phyloP scores from a whole-genome alignment of 2,329 filamentous ascomycete genomes.

The Fusarium dlaminii region DNA sequence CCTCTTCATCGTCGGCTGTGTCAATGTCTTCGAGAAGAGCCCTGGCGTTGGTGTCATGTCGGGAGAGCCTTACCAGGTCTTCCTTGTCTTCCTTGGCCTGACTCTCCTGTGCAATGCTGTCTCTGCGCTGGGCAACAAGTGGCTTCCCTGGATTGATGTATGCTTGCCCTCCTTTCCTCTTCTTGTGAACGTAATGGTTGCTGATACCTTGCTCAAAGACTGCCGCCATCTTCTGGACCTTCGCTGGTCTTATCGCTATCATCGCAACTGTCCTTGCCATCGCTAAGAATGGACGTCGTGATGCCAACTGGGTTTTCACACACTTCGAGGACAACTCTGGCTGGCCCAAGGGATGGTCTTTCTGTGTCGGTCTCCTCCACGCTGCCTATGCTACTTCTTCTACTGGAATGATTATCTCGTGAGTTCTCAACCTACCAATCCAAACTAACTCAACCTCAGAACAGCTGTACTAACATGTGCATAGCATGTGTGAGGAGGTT shows the following conservation, averaged over 20 bases:
- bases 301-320: slow-evolving; percentile 71
- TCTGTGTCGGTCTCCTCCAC: slow-evolving; percentile 76
- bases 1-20: slow-evolving; percentile 72
- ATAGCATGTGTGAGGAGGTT: slow-evolving; percentile 80
- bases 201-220: slow-evolving; percentile 57
- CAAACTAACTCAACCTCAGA: neutral
- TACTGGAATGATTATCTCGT: slow-evolving; percentile 83
- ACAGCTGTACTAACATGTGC: neutral
- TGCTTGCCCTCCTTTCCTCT: neutral
- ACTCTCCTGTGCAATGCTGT: slow-evolving; percentile 72
- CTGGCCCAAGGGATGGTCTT: slow-evolving; percentile 77
- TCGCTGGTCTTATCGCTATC: slow-evolving; percentile 73
- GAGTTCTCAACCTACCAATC: slow-evolving; percentile 48
- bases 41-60: slow-evolving; percentile 61
- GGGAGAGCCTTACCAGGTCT: slow-evolving; percentile 61
- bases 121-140: slow-evolving; percentile 72
- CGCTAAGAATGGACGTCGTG: slow-evolving; percentile 73
- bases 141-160: slow-evolving; percentile 67
- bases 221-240: slow-evolving; percentile 80
- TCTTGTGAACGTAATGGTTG: neutral
- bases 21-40: slow-evolving; percentile 64
- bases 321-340: slow-evolving; percentile 74
- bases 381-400: slow-evolving; percentile 79
- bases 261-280: slow-evolving; percentile 69
- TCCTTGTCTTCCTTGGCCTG: slow-evolving; percentile 75